A percentile compares a stretch with the other conserved stretches of the same genome.
These are phyloP conservation scores for Fraxinus pennsylvanica DNA, from an alignment of 257 asterid species.

Conservation along the genomic window DNA sequence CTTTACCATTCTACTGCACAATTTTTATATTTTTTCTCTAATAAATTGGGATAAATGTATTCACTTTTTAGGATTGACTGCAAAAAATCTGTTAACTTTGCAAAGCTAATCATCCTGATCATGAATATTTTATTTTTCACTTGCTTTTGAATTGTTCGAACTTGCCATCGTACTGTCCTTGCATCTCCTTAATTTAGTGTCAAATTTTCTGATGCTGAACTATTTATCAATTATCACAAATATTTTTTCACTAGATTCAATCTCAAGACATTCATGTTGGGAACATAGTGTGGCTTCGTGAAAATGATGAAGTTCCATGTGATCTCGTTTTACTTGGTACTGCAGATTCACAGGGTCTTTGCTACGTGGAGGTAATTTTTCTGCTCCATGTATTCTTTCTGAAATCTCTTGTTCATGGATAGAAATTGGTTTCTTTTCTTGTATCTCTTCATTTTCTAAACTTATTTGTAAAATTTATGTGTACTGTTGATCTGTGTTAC, in stretches of 20 bases:
- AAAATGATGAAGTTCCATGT: conserved; percentile 99
- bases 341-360: conserved; percentile 86
- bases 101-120: background rate
- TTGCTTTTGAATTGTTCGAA: conserved; percentile 9
- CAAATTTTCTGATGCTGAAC: background rate
- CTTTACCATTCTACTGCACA: conserved; percentile 1
- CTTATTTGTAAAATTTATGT: conserved; percentile 10
- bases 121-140: conserved; percentile 3
- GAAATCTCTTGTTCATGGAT: conserved; percentile 13
- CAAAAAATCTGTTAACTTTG: conserved; percentile 5
- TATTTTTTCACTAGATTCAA: conserved; percentile 59
- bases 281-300: conserved; percentile 94
- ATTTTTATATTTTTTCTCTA: background rate
- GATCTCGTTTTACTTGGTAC: conserved; percentile 95
- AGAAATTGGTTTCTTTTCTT: conserved; percentile 21
- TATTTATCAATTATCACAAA: conserved; percentile 21
- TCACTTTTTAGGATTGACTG: conserved; percentile 11
- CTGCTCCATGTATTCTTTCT: conserved; percentile 1
- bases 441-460: conserved; percentile 13
- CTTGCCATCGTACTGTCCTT: conserved; percentile 7
- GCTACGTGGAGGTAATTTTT: conserved; percentile 80
- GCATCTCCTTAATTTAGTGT: conserved; percentile 1
- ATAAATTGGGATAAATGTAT: conserved; percentile 18
- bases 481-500: background rate
- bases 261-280: conserved; percentile 92